Evolutionary conservation across 2,329 filamentous ascomycete genomes (phyloP).

Genomic region (Trichoderma breve): DNA sequence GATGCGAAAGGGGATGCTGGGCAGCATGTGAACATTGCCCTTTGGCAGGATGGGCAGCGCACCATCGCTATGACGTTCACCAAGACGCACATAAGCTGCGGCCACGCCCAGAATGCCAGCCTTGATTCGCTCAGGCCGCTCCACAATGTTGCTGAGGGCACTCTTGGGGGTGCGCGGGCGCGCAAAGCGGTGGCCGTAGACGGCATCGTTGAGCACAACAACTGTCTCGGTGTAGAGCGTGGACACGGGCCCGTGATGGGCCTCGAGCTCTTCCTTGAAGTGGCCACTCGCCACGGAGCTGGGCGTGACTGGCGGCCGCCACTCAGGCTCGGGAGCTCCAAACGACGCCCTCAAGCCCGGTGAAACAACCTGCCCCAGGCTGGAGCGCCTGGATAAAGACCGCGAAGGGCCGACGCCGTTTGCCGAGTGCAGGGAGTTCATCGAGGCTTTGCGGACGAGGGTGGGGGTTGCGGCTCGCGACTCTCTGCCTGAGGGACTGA

Average conservation of each 20-base stretch:
- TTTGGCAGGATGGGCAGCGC: constrained; percentile 64
- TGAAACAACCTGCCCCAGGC: constrained; percentile 46
- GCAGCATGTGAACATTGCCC: constrained; percentile 52
- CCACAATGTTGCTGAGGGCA: constrained; percentile 77
- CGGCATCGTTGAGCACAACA: constrained; percentile 87
- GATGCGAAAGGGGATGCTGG: constrained; percentile 76
- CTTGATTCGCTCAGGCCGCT: constrained; percentile 86
- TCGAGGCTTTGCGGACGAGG: constrained; percentile 55
- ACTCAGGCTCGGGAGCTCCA: constrained; percentile 32
- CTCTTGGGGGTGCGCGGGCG: constrained; percentile 73
- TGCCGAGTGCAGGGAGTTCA: constrained; percentile 54
- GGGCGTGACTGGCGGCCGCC: constrained; percentile 44
- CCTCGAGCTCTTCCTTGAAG: constrained; percentile 67
- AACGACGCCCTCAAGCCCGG: constrained; percentile 42
- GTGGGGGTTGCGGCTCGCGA: constrained; percentile 50
- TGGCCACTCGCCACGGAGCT: constrained; percentile 62
- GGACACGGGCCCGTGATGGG: constrained; percentile 52
- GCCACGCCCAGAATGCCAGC: constrained; percentile 80
- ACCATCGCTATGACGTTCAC: constrained; percentile 73
- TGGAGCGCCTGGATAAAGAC: constrained; percentile 48
- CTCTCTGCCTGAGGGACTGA: constrained; percentile 43
- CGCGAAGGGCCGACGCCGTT: constrained; percentile 40
- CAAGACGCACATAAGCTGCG: constrained; percentile 86
- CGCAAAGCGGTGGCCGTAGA: constrained; percentile 91
- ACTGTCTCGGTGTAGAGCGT: constrained; percentile 59